Evolutionary conservation across 1,284 basidiomycete genomes (phyloP), one percentile per base, ranked within the genome.

Genomic region (Erythrobasidium hasegawianum): DNA sequence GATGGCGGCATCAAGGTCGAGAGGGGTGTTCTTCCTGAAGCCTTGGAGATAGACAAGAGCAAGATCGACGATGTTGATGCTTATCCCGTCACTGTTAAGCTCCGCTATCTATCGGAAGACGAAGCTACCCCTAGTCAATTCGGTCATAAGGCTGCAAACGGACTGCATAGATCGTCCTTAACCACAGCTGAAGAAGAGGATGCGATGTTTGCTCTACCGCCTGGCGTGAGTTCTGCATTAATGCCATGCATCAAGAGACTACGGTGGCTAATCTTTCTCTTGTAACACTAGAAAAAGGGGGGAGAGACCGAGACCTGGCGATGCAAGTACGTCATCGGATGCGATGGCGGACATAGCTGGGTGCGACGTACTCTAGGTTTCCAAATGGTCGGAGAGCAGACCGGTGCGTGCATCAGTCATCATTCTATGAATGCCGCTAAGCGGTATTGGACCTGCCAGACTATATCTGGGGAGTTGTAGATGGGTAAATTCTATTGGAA

Each of bases 311-410:
- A 85, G 72, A 76, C 80, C 13, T 81, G 85, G 4, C 76, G 80
- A 67, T 83, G 85, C 7, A 85, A 83, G 73, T 87, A 82, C 65
- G 81, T 86, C 2, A 79, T 87, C 45, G 86, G 86, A 1, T 79
- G 82, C 26, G 86, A 87, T 74, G 86, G 75, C 8, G 88, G 88
- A 0, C 88, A 90, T 77, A 89, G 87, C 1, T 90, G 87, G 88
- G 86, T 89, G 5, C 82, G 88, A 29, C 86, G 86, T 69, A 72
- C 79, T 1, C 78, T 89, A n/a, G 81, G 81, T 2, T 86, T 90
- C 50, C 74, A 80, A 1, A 86, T 90, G 72, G 83, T 88, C 68
- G 89, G 89, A 18, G 87, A 89, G 74, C 85, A 87, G 72, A 86
- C 87, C 2, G 81, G 83, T 82, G 47, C 22, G 22, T 9, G 26